Evolutionary conservation across 2,329 filamentous ascomycete species (phyloP), one percentile per base, ranked within the genome.

Genomic region (Arthrobotrys iridis): DNA sequence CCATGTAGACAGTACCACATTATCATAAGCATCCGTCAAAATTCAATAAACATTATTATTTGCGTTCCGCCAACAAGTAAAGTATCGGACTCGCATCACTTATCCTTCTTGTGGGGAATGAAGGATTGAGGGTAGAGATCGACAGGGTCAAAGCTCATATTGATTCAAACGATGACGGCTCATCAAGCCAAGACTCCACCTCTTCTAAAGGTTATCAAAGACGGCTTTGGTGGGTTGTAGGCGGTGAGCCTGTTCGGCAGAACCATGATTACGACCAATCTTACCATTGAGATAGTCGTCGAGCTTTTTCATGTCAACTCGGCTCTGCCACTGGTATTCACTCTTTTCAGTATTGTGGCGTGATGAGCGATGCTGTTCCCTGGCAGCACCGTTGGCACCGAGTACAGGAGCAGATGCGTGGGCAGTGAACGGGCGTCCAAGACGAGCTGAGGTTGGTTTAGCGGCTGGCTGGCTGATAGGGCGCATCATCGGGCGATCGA

Each of bases 121-220:
- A 4, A 15, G 30, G n/a, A 20, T 22, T 37, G n/a, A n/a, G 7
- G 28, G 11, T 7, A 37, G 13, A 18, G 28, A 15, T 11, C 10
- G 26, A 6, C 7, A n/a, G 20, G 5, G 22, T 57, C 11, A 43
- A 43, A 43, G n/a, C 11, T n/a, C 5, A 6, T 5, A 13, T 43
- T 48, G 15, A 24, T 4, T 7, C 28, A 24, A 48, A 48, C 8
- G n/a, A 48, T 68, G 65, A n/a, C 65, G 65, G 22, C 30, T 18
- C 65, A 68, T 68, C 65, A 68, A 55, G 13, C 48, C 52, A 26
- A 18, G 52, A 35, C 33, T 15, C 65, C 65, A 68, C 65, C 65
- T 62, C 22, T 48, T 46, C 65, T 68, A 68, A 41, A 68, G 65
- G 45, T 60, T 62, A 1, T 58, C 26, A n/a, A 52, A 60, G 33